Evolutionary conservation across 345 rosid species (phyloP).

Genomic region (Gossypium thurberi): DNA sequence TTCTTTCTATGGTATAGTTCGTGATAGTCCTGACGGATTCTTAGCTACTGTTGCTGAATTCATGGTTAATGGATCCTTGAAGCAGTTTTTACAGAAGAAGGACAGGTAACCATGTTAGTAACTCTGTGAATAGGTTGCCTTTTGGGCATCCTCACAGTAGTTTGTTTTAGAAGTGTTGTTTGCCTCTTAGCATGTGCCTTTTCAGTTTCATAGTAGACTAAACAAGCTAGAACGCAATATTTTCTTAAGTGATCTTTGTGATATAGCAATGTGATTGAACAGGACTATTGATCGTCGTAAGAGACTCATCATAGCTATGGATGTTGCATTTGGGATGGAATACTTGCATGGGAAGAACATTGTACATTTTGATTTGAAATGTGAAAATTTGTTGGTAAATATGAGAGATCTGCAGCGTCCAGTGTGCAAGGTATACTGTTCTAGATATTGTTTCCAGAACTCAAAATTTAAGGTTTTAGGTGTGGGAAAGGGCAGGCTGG

Average conservation of each 20-base stretch:
- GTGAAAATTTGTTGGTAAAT: slow-evolving; percentile 92
- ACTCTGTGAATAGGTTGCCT: slow-evolving; percentile 8
- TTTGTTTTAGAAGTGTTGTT: slow-evolving; percentile 6
- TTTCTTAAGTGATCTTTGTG: slow-evolving; percentile 13
- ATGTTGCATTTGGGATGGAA: slow-evolving; percentile 97
- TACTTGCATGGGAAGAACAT: slow-evolving; percentile 94
- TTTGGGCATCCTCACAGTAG: slow-evolving; percentile 4
- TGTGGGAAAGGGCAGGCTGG: neutral
- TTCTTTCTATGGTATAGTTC: slow-evolving; percentile 95
- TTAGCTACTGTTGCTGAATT: slow-evolving; percentile 93
- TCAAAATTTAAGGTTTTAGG: slow-evolving; percentile 1
- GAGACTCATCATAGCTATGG: slow-evolving; percentile 97
- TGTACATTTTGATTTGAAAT: slow-evolving; percentile 95
- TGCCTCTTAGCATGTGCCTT: neutral
- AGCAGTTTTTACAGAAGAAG: slow-evolving; percentile 93
- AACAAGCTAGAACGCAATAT: slow-evolving; percentile 13
- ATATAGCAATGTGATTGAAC: slow-evolving; percentile 19
- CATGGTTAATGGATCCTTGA: slow-evolving; percentile 96
- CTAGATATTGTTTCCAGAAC: neutral
- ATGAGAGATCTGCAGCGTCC: slow-evolving; percentile 99
- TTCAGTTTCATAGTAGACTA: neutral
- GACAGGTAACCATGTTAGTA: slow-evolving; percentile 55
- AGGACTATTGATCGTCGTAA: slow-evolving; percentile 97
- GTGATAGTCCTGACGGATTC: slow-evolving; percentile 97
- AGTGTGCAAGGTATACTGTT: slow-evolving; percentile 71